Conservation (phyloP, 768 basidiomycete species). For the Podaxis sp. region DNA sequence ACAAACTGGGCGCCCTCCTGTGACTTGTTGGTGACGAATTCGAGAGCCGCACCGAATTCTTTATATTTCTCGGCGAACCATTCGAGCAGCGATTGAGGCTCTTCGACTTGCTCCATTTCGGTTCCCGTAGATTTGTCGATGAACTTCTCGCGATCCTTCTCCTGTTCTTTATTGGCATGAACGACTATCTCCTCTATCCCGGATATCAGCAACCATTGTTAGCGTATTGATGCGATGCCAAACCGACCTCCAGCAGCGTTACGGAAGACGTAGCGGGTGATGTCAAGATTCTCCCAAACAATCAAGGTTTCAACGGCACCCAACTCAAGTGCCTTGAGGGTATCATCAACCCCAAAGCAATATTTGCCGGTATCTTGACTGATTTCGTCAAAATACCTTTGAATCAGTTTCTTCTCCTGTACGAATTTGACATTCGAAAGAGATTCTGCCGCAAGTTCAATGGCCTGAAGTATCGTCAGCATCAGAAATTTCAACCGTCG, state of each 20-base stretch:
- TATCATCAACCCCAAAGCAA: slow-evolving; percentile 97
- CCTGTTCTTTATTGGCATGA: slow-evolving; percentile 77
- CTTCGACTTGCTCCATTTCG: slow-evolving; percentile 90
- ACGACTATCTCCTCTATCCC: slow-evolving; percentile 77
- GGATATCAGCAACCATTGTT: neutral
- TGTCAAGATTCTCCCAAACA: slow-evolving; percentile 98
- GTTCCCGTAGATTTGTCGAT: slow-evolving; percentile 89
- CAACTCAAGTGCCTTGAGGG: slow-evolving; percentile 92
- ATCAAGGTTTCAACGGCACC: slow-evolving; percentile 97
- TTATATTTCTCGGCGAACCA: slow-evolving; percentile 99
- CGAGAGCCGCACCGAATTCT: slow-evolving; percentile 93
- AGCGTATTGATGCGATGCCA: neutral
- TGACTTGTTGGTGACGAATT: slow-evolving; percentile 94
- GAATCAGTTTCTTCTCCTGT: slow-evolving; percentile 97
- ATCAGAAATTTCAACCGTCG: neutral
- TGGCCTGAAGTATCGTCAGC: slow-evolving; percentile 57
- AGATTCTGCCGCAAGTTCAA: slow-evolving; percentile 94
- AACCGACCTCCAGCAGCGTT: slow-evolving; percentile 85
- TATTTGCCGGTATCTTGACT: slow-evolving; percentile 95
- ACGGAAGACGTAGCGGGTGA: slow-evolving; percentile 82
- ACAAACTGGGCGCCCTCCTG: slow-evolving; percentile 99
- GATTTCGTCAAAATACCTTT: slow-evolving; percentile 99
- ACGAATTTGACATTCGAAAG: slow-evolving; percentile 99
- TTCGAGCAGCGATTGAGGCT: slow-evolving; percentile 88
- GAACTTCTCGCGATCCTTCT: slow-evolving; percentile 94